Evolutionary conservation across 1,139 yeast genomes (phyloP).

Genomic region (Pichia sp.): DNA sequence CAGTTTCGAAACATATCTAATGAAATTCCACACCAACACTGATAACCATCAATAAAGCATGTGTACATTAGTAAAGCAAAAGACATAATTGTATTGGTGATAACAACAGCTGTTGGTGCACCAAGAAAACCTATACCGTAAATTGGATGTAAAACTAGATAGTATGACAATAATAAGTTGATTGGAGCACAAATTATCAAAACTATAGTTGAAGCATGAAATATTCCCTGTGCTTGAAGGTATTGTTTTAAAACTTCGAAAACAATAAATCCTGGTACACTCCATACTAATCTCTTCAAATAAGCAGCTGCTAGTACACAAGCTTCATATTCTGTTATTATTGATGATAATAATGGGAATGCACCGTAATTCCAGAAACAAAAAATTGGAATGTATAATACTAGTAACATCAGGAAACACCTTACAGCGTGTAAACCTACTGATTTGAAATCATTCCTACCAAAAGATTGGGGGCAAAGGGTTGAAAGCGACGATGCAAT

Average conservation of each 20-base stretch:
- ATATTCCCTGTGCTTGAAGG: slow-evolving; percentile 70
- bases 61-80: slow-evolving; percentile 39
- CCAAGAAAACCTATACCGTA: slow-evolving; percentile 66
- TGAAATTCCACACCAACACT: slow-evolving; percentile 50
- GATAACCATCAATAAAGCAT: slow-evolving; percentile 41
- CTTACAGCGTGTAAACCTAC: slow-evolving; percentile 64
- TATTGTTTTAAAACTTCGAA: slow-evolving; percentile 69
- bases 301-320: slow-evolving; percentile 52
- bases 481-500: slow-evolving; percentile 71
- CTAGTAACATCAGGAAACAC: slow-evolving; percentile 51
- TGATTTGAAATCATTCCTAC: slow-evolving; percentile 50
- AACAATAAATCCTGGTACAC: slow-evolving; percentile 64
- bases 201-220: slow-evolving; percentile 71
- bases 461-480: slow-evolving; percentile 70
- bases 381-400: slow-evolving; percentile 51
- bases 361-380: slow-evolving; percentile 52
- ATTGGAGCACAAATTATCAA: slow-evolving; percentile 63
- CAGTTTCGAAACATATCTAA: slow-evolving; percentile 41
- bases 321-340: slow-evolving; percentile 46
- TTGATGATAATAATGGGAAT: slow-evolving; percentile 35
- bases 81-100: slow-evolving; percentile 67
- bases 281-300: slow-evolving; percentile 45
- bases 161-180: slow-evolving; percentile 55
- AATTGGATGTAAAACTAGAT: slow-evolving; percentile 52
- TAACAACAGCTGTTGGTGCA: slow-evolving; percentile 67